These are phyloP conservation scores for Suhomyces sp. DNA, from an alignment of 805 yeast species.

Conservation along the genomic window DNA sequence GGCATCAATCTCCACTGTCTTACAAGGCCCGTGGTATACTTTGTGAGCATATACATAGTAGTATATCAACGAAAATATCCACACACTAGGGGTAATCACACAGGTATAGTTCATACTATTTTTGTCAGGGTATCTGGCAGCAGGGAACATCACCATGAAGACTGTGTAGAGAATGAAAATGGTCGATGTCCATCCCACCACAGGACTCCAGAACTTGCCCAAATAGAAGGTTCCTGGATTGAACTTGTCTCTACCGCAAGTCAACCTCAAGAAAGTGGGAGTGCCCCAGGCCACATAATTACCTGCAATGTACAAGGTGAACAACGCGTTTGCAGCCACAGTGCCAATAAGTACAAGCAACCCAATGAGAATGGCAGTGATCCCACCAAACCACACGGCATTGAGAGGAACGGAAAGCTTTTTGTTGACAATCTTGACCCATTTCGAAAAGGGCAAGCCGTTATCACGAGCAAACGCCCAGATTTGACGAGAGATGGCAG, in stretches of 20 bases:
- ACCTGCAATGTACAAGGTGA: slow-evolving; percentile 35
- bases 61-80: slow-evolving; percentile 25
- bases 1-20: slow-evolving; percentile 20
- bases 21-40: slow-evolving; percentile 28
- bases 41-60: slow-evolving; percentile 26
- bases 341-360: slow-evolving; percentile 38
- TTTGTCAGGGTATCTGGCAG: slow-evolving; percentile 23
- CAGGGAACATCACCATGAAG: slow-evolving; percentile 38
- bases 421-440: slow-evolving; percentile 34
- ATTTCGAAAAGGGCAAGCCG: slow-evolving; percentile 39
- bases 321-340: slow-evolving; percentile 41
- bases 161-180: slow-evolving; percentile 31
- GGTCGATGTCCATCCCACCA: slow-evolving; percentile 32
- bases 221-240: slow-evolving; percentile 41
- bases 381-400: slow-evolving; percentile 38
- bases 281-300: slow-evolving; percentile 34
- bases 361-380: slow-evolving; percentile 35
- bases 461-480: slow-evolving; percentile 44
- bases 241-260: slow-evolving; percentile 35
- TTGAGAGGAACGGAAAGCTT: slow-evolving; percentile 38
- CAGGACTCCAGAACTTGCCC: slow-evolving; percentile 24
- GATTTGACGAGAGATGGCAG: slow-evolving; percentile 42
- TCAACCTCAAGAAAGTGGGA: slow-evolving; percentile 33
- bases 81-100: slow-evolving; percentile 26
- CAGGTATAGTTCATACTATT: slow-evolving; percentile 27